Conservation (phyloP, 257 asterid genomes). For the Coffea canephora region DNA sequence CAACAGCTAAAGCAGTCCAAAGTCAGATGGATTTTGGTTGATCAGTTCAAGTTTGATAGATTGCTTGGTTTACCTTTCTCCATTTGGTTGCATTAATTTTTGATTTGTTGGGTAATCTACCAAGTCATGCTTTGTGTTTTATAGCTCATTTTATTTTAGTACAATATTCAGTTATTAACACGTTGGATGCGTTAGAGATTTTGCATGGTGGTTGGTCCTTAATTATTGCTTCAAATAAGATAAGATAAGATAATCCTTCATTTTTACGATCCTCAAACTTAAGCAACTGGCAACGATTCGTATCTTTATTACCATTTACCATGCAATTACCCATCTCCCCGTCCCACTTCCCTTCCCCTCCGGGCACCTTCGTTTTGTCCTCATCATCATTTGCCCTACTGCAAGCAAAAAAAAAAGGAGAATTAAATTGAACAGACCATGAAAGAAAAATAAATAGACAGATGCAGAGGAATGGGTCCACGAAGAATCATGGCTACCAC, state of each 20-base stretch:
- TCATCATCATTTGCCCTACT: neutral
- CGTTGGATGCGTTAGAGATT: neutral
- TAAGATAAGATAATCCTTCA: neutral
- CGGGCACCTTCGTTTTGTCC: neutral
- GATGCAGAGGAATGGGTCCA: neutral
- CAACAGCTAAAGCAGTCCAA: too few species aligned
- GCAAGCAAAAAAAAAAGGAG: neutral
- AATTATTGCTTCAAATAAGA: neutral
- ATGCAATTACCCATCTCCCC: too few species aligned
- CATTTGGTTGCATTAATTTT: neutral
- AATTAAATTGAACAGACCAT: neutral
- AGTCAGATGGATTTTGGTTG: neutral
- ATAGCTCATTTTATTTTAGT: too few species aligned
- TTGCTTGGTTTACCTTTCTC: neutral
- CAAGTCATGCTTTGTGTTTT: neutral
- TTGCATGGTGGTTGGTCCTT: neutral
- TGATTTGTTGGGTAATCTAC: neutral
- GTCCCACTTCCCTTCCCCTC: too few species aligned
- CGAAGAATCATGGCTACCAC: neutral
- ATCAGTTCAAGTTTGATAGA: neutral
- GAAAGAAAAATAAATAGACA: neutral
- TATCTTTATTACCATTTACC: too few species aligned
- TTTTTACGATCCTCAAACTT: neutral
- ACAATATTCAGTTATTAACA: too few species aligned
- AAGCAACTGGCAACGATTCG: neutral